Evolutionary conservation across 164 flowering plant species (phyloP), one percentile per base, ranked within the genome.

Genomic region (Protea cynaroides): DNA sequence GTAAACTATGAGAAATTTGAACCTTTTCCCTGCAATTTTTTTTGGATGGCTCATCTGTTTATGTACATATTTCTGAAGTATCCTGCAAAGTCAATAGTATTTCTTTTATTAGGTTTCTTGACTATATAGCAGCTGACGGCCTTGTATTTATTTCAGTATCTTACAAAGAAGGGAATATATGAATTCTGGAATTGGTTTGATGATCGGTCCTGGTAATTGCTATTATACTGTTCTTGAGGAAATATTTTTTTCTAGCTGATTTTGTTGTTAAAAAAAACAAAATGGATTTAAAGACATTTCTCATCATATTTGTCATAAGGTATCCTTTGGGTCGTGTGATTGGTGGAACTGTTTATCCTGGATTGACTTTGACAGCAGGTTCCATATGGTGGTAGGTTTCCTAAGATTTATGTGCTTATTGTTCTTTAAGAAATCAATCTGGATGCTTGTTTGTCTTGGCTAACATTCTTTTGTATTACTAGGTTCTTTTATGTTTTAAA

Each of bases 141-240:
- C n/a, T 40, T 71, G 24, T 68, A 6, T 70, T 73, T 63, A 65
- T 86, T 81, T 78, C 96, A 91, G 98, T 91, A 71, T 71, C 87
- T 94, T 40, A 77, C 84, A 11, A 92, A 90, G 82, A 88, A 79
- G 69, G 99, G 99, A 63, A 90, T 95, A 69, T 95, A 92, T 75
- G 97, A 92, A 71, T 95, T 95, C 70, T 95, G 99, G 99, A 95
- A 95, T 68, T 95, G 97, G 97, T 95, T 95, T 83, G 99, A 92
- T 75, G 99, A 95, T 71, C 84, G 99, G 22, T 92, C 99, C 59
- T 95, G 99, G 99, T 92, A 90, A 83, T 58, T 51, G 7, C 44
- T 44, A 54, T 67, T 63, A 60, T 40, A 38, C 15, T 64, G n/a
- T n/a, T 12, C 53, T 60, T 51, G 21, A 52, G 23, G 40, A 36